A percentile compares a stretch with the other conserved stretches of the same genome.
Conservation (phyloP, 202 grass and related monocot species). For the Carex arenaria region DNA sequence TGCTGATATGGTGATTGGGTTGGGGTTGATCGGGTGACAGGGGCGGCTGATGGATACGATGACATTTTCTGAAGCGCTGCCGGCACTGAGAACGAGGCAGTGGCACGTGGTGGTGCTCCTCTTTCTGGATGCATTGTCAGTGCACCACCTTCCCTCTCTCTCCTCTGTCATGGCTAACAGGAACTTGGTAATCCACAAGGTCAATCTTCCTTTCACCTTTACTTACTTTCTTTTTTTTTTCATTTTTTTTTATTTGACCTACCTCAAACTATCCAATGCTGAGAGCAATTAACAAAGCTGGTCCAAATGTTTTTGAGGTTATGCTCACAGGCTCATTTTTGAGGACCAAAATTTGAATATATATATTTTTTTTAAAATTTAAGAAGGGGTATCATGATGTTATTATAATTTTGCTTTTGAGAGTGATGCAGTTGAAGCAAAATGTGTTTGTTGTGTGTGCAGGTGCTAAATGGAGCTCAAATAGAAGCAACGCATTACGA, state of each 20-base stretch:
- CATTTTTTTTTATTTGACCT: not conserved
- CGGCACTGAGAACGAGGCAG: conserved; percentile 51
- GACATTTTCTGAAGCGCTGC: conserved; percentile 74
- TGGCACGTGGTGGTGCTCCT: conserved; percentile 70
- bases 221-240: not conserved
- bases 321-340: not conserved
- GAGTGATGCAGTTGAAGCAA: not conserved
- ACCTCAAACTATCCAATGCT: not conserved
- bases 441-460: not conserved
- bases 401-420: not conserved
- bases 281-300: not conserved
- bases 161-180: conserved; percentile 38
- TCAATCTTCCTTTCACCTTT: not conserved
- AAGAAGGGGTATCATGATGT: not conserved
- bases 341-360: not conserved
- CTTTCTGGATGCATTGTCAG: conserved; percentile 63
- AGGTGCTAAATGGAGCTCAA: conserved; percentile 64
- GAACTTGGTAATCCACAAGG: conserved; percentile 45
- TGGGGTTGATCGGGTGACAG: conserved; percentile 25
- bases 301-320: not conserved
- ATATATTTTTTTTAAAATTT: not conserved
- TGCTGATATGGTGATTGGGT: conserved; percentile 1
- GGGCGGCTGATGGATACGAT: conserved; percentile 72
- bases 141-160: conserved; percentile 50
- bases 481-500: conserved; percentile 52